Evolutionary conservation across 1,284 basidiomycete species (phyloP).

Genomic region (Apiotrichum siamense): DNA sequence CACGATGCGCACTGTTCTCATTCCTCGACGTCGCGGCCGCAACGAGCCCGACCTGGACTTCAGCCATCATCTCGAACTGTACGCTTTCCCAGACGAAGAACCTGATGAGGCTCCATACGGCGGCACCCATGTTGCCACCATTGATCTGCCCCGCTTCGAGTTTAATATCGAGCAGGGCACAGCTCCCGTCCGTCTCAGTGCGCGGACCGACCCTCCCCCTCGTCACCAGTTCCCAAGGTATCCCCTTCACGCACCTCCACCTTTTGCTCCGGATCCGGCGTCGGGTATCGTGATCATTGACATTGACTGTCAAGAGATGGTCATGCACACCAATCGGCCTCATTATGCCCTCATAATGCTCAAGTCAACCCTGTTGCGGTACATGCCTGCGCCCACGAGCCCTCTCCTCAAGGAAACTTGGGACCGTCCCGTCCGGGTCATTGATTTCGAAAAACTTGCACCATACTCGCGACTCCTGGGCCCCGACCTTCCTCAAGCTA

Average conservation of each 20-base stretch:
- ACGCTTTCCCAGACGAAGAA: slow-evolving; percentile 32
- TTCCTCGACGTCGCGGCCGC: slow-evolving; percentile 22
- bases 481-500: slow-evolving; percentile 21
- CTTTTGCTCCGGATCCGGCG: slow-evolving; percentile 36
- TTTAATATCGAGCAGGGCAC: slow-evolving; percentile 22
- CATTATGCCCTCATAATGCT: slow-evolving; percentile 29
- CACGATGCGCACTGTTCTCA: slow-evolving; percentile 21
- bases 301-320: slow-evolving; percentile 26
- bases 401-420: slow-evolving; percentile 26
- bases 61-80: slow-evolving; percentile 36
- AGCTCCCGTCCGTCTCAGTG: slow-evolving; percentile 29
- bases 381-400: slow-evolving; percentile 37
- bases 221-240: slow-evolving; percentile 33
- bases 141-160: slow-evolving; percentile 36
- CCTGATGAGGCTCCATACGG: neutral
- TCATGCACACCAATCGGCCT: slow-evolving; percentile 5
- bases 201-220: slow-evolving; percentile 46
- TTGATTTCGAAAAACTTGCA: slow-evolving; percentile 33
- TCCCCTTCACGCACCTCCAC: slow-evolving; percentile 25
- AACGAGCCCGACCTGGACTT: slow-evolving; percentile 29
- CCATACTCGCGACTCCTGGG: slow-evolving; percentile 38
- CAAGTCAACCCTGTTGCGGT: slow-evolving; percentile 32
- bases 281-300: slow-evolving; percentile 39
- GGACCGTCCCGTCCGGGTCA: slow-evolving; percentile 25
- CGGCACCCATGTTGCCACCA: slow-evolving; percentile 29